Base-by-base conservation (phyloP, 1,139 yeast species). In the Blastobotrys capitulatus region DNA sequence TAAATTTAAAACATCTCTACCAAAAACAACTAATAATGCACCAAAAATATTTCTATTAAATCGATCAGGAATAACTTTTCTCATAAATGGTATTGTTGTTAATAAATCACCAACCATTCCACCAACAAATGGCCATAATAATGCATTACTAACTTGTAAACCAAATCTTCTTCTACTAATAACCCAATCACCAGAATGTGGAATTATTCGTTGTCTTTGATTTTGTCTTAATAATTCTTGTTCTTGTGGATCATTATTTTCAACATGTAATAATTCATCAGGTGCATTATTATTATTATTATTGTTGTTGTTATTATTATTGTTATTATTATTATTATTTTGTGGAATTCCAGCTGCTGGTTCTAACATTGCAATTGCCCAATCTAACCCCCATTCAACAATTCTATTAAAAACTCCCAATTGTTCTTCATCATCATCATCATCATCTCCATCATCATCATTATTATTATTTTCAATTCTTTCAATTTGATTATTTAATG, bases 21-120 rank as follows among this genome's bases (percentile, higher is more conserved):
- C 38, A 2, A 76, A 38, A 0, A 71, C 74, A 1, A 72, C 74
- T 1, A 61, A 50, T 9, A 65, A 55, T 53, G 78, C 72, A 0
- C 79, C 80, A 1, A 73, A 38, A 25, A 77, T 49, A 54, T 77
- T 78, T 34, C 77, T 64, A n/a, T 75, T 60, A 55, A 77, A 65
- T 54, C 61, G 54, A 16, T 57, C 59, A 27, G 57, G 61, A 50
- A 55, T 55, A 48, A 48, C 48, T 45, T 53, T 54, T 50, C 56
- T 54, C 44, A 55, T 47, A 19, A 44, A 45, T 44, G 60, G 66
- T 13, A 44, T 53, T 45, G 37, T 42, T 18, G 58, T 46, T 16
- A 62, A 51, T 12, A 46, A 48, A 1, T 57, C 41, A n/a, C 65
- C 58, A 48, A 47, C 29, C 48, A 54, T 19, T 36, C 62, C 52